Evolutionary conservation across 108 stramenopile genomes (phyloP).

Genomic region (Fistulifera pelliculosa): DNA sequence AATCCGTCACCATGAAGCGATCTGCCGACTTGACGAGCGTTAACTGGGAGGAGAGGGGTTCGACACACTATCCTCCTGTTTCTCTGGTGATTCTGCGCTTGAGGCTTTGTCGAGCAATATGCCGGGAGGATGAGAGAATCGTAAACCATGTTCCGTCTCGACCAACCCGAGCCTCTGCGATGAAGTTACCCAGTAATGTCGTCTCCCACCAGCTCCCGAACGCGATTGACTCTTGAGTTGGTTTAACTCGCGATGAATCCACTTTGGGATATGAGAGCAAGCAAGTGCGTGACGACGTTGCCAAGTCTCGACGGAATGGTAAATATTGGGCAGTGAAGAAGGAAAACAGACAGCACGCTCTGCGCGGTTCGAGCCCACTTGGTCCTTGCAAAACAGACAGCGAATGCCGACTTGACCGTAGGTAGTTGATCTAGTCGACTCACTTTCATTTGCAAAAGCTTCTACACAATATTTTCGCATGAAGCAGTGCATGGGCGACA

Average conservation of each 20-base stretch:
- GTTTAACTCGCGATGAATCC: constrained; percentile 26
- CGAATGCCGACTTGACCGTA: constrained; percentile 43
- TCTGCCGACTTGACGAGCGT: constrained; percentile 23
- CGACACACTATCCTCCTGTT: constrained; percentile 1
- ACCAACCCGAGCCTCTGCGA: constrained; percentile 59
- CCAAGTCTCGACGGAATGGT: constrained; percentile 56
- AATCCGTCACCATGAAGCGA: constrained; percentile 27
- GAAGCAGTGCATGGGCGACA: constrained; percentile 74
- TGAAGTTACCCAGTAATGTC: constrained; percentile 72
- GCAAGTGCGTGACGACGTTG: constrained; percentile 40
- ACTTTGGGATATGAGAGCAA: constrained; percentile 31
- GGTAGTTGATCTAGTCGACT: background rate
- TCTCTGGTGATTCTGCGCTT: background rate
- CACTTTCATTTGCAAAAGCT: constrained; percentile 60
- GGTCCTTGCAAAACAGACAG: constrained; percentile 42
- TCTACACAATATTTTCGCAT: constrained; percentile 67
- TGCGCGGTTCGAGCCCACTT: constrained; percentile 7
- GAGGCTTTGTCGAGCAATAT: background rate
- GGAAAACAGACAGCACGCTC: constrained; percentile 45
- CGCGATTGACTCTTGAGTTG: constrained; percentile 33
- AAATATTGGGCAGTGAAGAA: constrained; percentile 32
- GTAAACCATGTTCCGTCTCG: constrained; percentile 65
- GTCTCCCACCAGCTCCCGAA: constrained; percentile 52
- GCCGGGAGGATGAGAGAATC: constrained; percentile 34
- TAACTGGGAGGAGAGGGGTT: background rate